Evolutionary conservation across 2,329 filamentous ascomycete genomes (phyloP).

Genomic region (Teratosphaeria destructans): DNA sequence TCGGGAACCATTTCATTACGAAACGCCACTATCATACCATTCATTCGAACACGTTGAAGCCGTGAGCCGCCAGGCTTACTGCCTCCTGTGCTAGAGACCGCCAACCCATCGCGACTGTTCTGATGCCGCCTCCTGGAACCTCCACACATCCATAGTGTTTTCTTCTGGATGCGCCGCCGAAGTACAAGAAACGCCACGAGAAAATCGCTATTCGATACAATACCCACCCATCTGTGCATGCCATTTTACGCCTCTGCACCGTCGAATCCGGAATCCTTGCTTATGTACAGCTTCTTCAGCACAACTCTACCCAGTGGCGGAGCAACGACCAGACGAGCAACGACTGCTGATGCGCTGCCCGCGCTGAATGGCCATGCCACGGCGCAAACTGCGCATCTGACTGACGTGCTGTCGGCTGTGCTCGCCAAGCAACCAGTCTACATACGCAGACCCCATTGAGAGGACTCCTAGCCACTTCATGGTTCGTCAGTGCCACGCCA

Average conservation of each 20-base stretch:
- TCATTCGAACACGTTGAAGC: neutral
- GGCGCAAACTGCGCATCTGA: neutral
- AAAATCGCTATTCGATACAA: neutral
- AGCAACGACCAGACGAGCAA: neutral
- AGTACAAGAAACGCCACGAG: neutral
- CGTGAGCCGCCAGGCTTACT: neutral
- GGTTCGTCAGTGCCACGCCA: neutral
- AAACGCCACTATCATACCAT: neutral
- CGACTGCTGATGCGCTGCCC: neutral
- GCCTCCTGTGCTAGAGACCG: neutral
- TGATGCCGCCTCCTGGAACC: neutral
- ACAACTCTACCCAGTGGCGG: neutral
- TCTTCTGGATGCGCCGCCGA: neutral
- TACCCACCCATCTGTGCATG: neutral
- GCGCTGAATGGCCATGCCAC: neutral
- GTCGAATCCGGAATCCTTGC: neutral
- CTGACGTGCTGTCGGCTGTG: neutral
- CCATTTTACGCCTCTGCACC: neutral
- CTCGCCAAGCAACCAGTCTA: neutral
- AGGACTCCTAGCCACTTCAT: neutral
- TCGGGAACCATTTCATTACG: neutral
- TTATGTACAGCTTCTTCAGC: neutral
- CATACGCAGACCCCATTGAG: neutral
- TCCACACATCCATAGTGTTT: neutral
- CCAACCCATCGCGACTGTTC: neutral